A percentile compares a stretch with the other conserved stretches of the same genome.
phyloP scores from a whole-genome alignment of 176 grass and related monocot genomes.

The Bromus sterilis region DNA sequence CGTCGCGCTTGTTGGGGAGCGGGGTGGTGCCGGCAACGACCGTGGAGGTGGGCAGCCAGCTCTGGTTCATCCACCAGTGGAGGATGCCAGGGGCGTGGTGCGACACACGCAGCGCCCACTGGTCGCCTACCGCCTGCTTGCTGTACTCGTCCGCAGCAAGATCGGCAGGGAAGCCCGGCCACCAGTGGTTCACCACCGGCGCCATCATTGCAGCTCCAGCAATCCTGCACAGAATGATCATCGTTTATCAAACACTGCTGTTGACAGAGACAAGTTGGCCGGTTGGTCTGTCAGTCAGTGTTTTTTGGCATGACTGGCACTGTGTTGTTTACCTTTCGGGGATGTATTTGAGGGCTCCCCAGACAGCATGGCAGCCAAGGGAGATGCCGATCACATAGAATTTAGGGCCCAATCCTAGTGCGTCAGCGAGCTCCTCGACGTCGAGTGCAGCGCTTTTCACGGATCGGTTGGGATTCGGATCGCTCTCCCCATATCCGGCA shows the following conservation, averaged over 20 bases:
- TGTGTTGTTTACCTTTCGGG: slow-evolving; percentile 34
- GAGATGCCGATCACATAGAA: slow-evolving; percentile 65
- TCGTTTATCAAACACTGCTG: neutral
- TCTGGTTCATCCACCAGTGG: slow-evolving; percentile 87
- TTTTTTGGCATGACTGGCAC: neutral
- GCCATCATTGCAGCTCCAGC: slow-evolving; percentile 55
- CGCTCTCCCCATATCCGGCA: slow-evolving; percentile 60
- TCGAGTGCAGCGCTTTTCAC: slow-evolving; percentile 47
- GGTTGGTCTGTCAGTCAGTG: neutral
- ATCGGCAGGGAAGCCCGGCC: slow-evolving; percentile 53
- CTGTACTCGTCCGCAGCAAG: slow-evolving; percentile 36
- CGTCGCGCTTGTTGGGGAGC: slow-evolving; percentile 55
- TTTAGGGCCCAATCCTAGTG: slow-evolving; percentile 41
- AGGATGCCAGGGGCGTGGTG: slow-evolving; percentile 59
- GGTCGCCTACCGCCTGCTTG: slow-evolving; percentile 52
- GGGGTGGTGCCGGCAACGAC: slow-evolving; percentile 45
- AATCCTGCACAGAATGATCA: slow-evolving; percentile 13
- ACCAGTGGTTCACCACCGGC: slow-evolving; percentile 58
- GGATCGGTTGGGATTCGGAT: slow-evolving; percentile 55
- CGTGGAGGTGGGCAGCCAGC: slow-evolving; percentile 64
- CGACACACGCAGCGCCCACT: slow-evolving; percentile 60
- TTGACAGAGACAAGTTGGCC: neutral
- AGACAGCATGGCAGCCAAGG: slow-evolving; percentile 63
- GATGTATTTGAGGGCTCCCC: slow-evolving; percentile 73
- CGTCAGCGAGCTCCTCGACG: slow-evolving; percentile 58